These are phyloP conservation scores for Lumnitzera racemosa DNA, from an alignment of 345 rosid genomes.

Conservation along the genomic window DNA sequence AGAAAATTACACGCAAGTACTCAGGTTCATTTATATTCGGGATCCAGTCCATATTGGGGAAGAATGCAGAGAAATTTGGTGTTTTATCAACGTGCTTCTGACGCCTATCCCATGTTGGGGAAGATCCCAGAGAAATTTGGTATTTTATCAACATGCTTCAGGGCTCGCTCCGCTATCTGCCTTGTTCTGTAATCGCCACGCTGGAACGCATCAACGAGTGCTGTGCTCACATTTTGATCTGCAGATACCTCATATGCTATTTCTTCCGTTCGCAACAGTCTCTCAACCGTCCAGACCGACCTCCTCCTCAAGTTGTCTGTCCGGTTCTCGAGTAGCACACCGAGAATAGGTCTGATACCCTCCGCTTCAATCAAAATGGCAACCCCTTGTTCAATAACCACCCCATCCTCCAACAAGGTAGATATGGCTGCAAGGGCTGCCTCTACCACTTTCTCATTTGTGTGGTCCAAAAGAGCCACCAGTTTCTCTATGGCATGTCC, in stretches of 20 bases:
- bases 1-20: constrained; percentile 12
- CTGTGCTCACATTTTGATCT: constrained; percentile 72
- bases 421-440: constrained; percentile 85
- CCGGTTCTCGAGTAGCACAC: constrained; percentile 58
- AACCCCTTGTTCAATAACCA: constrained; percentile 68
- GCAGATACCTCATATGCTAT: constrained; percentile 69
- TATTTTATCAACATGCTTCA: constrained; percentile 79
- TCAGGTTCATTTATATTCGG: constrained; percentile 4
- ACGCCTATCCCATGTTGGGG: constrained; percentile 38
- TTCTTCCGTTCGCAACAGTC: constrained; percentile 67
- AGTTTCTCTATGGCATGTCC: constrained; percentile 80
- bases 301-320: constrained; percentile 65
- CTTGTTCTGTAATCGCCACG: constrained; percentile 74
- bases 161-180: constrained; percentile 86
- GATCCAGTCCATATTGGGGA: constrained; percentile 42
- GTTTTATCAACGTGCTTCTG: constrained; percentile 52
- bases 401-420: constrained; percentile 76
- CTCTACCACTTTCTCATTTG: constrained; percentile 82
- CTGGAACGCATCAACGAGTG: constrained; percentile 89
- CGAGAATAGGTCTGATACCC: constrained; percentile 59
- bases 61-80: constrained; percentile 89
- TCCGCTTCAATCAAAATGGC: constrained; percentile 51
- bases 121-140: constrained; percentile 94
- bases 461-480: constrained; percentile 86
- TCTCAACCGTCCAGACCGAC: constrained; percentile 87